These are phyloP conservation scores for Auricularia sp. DNA, from an alignment of 768 basidiomycete genomes.

Conservation along the genomic window DNA sequence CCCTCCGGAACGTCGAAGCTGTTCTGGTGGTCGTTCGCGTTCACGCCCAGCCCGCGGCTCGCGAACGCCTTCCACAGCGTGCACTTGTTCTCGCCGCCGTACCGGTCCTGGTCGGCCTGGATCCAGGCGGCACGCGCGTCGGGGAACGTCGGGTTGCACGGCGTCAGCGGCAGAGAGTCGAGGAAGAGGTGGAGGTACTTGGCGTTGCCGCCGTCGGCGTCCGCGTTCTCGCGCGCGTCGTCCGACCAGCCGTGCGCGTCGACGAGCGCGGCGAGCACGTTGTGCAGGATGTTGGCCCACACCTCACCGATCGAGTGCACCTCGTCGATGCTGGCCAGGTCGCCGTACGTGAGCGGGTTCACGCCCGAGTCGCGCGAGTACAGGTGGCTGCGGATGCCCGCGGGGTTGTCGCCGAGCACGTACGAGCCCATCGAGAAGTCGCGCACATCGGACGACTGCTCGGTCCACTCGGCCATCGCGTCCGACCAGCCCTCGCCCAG, in stretches of 20 bases:
- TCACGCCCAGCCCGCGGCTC: slow-evolving; percentile 37
- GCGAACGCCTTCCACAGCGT: slow-evolving; percentile 37
- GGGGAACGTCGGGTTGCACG: slow-evolving; percentile 8
- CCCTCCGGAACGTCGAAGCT: slow-evolving; percentile 18
- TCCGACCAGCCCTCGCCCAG: slow-evolving; percentile 60
- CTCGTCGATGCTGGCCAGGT: background rate
- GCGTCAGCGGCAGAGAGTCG: slow-evolving; percentile 8
- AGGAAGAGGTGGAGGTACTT: slow-evolving; percentile 6
- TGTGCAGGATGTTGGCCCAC: slow-evolving; percentile 3
- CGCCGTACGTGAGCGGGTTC: slow-evolving; percentile 19
- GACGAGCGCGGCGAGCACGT: slow-evolving; percentile 10
- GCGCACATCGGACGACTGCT: slow-evolving; percentile 27
- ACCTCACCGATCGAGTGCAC: slow-evolving; percentile 10
- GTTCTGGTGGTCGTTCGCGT: slow-evolving; percentile 24
- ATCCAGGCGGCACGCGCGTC: slow-evolving; percentile 5
- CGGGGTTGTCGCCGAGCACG: slow-evolving; percentile 34
- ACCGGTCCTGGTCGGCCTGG: slow-evolving; percentile 39
- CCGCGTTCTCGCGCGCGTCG: background rate
- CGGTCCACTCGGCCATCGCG: slow-evolving; percentile 14
- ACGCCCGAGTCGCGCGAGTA: slow-evolving; percentile 2
- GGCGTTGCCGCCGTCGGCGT: slow-evolving; percentile 7
- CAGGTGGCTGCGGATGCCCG: slow-evolving; percentile 40
- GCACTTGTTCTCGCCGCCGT: slow-evolving; percentile 34
- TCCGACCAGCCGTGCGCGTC: slow-evolving; percentile 4
- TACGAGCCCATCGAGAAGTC: slow-evolving; percentile 37